These are phyloP conservation scores for Penicillium flavigenum DNA, from an alignment of 495 filamentous ascomycete species.

Conservation along the genomic window DNA sequence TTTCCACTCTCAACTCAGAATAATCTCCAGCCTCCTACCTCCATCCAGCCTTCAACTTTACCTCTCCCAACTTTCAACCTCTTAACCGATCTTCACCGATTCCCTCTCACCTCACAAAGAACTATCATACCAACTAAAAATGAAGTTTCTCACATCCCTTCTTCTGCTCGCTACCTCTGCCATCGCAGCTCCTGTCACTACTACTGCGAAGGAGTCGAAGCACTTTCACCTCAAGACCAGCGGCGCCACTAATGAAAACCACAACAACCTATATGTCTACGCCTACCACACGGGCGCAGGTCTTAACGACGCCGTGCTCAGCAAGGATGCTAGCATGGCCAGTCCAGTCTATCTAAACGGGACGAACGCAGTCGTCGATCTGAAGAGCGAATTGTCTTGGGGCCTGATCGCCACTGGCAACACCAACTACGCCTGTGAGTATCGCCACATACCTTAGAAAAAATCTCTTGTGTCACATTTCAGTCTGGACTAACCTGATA, in stretches of 20 bases:
- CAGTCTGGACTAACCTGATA: neutral
- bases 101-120: neutral
- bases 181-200: constrained; percentile 24
- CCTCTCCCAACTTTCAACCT: neutral
- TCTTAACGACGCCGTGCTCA: constrained; percentile 46
- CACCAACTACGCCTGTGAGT: constrained; percentile 30
- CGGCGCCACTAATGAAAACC: constrained; percentile 28
- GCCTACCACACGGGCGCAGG: constrained; percentile 52
- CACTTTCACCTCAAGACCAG: constrained; percentile 47
- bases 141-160: constrained; percentile 39
- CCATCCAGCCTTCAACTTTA: neutral
- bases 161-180: constrained; percentile 30
- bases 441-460: neutral
- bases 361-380: constrained; percentile 25
- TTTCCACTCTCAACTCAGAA: neutral
- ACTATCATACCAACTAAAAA: constrained; percentile 12
- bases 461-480: neutral
- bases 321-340: constrained; percentile 25
- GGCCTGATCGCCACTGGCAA: constrained; percentile 31
- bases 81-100: neutral
- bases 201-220: constrained; percentile 13
- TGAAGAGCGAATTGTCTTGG: constrained; percentile 31
- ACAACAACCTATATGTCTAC: constrained; percentile 48
- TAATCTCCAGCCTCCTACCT: neutral
- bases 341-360: constrained; percentile 42